These are phyloP conservation scores for Podila epigama DNA, from an alignment of 192 early-diverging fungal genomes.

Conservation along the genomic window DNA sequence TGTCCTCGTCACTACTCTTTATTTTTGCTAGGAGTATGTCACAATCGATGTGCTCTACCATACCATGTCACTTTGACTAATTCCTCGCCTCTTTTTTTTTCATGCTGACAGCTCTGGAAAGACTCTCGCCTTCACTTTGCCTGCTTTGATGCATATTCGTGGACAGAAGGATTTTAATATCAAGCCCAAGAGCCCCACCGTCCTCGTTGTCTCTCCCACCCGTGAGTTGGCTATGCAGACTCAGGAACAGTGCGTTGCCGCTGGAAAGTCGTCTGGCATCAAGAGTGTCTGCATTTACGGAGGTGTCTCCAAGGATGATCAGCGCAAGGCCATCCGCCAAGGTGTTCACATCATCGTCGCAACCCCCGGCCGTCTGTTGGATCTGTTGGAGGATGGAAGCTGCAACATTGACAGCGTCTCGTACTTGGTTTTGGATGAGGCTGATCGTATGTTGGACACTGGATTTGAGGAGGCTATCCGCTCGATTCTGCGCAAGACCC, in stretches of 20 bases:
- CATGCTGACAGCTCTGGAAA: slow-evolving; percentile 72
- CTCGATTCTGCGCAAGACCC: slow-evolving; percentile 82
- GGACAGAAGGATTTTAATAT: slow-evolving; percentile 70
- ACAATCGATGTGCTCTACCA: neutral
- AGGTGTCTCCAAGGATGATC: slow-evolving; percentile 82
- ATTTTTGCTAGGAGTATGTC: neutral
- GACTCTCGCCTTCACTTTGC: slow-evolving; percentile 94
- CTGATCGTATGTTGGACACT: slow-evolving; percentile 96
- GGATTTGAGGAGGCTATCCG: slow-evolving; percentile 93
- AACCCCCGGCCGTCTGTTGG: slow-evolving; percentile 95
- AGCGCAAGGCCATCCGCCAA: slow-evolving; percentile 56
- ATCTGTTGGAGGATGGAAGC: slow-evolving; percentile 84
- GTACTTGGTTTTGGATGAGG: slow-evolving; percentile 95
- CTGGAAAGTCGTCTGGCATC: slow-evolving; percentile 67
- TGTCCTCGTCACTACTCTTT: neutral
- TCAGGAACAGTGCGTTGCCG: slow-evolving; percentile 82
- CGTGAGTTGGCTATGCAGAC: slow-evolving; percentile 97
- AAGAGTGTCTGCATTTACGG: slow-evolving; percentile 87
- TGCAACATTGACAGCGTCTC: slow-evolving; percentile 82
- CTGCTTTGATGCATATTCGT: slow-evolving; percentile 83
- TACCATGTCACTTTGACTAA: neutral
- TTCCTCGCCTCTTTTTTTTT: no score
- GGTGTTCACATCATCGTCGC: slow-evolving; percentile 87
- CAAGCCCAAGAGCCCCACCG: slow-evolving; percentile 71
- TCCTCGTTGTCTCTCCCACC: slow-evolving; percentile 92